Base-by-base conservation (phyloP, 169 alveolate genomes). In the Cystoisospora suis region DNA sequence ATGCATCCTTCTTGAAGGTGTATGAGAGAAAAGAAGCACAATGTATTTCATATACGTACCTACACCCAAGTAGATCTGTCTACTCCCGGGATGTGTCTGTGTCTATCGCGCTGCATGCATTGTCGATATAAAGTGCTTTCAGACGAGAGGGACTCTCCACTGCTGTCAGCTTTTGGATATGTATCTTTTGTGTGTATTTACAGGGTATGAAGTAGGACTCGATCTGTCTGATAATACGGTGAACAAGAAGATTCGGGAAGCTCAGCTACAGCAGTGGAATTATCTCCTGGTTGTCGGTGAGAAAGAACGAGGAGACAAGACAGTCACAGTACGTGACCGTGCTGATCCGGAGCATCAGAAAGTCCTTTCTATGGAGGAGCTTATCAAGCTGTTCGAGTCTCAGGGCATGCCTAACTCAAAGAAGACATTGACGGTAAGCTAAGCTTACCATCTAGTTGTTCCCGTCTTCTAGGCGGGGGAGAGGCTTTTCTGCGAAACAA, bases 271-370 rank as follows among this genome's bases (percentile, higher is more conserved):
- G 56, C 99, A 98, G 91, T 98, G 95, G 95, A 98, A 98, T 94
- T 98, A 94, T 94, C 97, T 98, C 93, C 94, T 97, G 20, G 99
- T 98, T 47, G 98, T 98, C 49, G 99, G 99, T 27, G 99, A 98
- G 93, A 96, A 99, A 93, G 99, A 99, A 93, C 96, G 91, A 44
- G 92, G 91, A 36, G 95, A 95, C 40, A 75, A 85, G 77, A 96
- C 97, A 1, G 97, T 97, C 23, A 96, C 99, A 0, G 89, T 97
- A 89, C 93, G 99, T n/a, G 93, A 96, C 45, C 91, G 98, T 53
- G 99, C 69, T 2, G 69, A 36, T 27, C 86, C 83, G 0, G 70
- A 58, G 61, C 45, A 20, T 3, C 56, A 86, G 61, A 0, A 59
- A 1, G 49, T 27, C 17, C 53, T 59, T 36, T 12, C 69, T 36